Conservation (phyloP, 352 stramenopile species). For the Phytophthora europaea region DNA sequence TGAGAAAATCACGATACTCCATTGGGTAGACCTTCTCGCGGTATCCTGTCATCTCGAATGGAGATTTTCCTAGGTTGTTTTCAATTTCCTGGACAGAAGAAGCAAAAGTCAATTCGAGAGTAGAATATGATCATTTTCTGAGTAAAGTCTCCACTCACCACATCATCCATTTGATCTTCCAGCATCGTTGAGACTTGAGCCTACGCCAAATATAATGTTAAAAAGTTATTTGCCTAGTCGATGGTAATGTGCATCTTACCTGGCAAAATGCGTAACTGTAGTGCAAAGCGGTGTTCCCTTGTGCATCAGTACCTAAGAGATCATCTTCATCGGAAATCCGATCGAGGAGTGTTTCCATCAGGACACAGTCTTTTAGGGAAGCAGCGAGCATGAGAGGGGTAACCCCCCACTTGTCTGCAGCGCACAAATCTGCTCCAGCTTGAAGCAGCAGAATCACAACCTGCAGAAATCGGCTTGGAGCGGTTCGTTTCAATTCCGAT, state of each 20-base stretch:
- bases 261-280: constrained; percentile 79
- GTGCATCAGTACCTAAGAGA: constrained; percentile 38
- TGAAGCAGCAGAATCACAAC: constrained; percentile 45
- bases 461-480: constrained; percentile 46
- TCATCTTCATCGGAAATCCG: constrained; percentile 25
- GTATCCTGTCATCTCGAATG: constrained; percentile 56
- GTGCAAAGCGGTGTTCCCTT: constrained; percentile 67
- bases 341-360: constrained; percentile 57
- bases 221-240: not conserved
- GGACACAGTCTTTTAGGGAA: constrained; percentile 32
- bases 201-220: constrained; percentile 6
- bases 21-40: constrained; percentile 56
- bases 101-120: not conserved
- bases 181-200: constrained; percentile 54
- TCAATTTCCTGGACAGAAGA: constrained; percentile 38
- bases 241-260: constrained; percentile 24
- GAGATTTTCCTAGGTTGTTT: constrained; percentile 50
- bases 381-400: constrained; percentile 74
- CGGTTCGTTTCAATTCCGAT: constrained; percentile 14
- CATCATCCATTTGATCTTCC: constrained; percentile 50
- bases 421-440: constrained; percentile 33
- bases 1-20: constrained; percentile 33
- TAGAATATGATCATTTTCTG: not conserved
- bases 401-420: constrained; percentile 64
- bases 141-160: constrained; percentile 19